phyloP scores from a whole-genome alignment of 2,329 filamentous ascomycete species.

The Rutstroemia sp. region DNA sequence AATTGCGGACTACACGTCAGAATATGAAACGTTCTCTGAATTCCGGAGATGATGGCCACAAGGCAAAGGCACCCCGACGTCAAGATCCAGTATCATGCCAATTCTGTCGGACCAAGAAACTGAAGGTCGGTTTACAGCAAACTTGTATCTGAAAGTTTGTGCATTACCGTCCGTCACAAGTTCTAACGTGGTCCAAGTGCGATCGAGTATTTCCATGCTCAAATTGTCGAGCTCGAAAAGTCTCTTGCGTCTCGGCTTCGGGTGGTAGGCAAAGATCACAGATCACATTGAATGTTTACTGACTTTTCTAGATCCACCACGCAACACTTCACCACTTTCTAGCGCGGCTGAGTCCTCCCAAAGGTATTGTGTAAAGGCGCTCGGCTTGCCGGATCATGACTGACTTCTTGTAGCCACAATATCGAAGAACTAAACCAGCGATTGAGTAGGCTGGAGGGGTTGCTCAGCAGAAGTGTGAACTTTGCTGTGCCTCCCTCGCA shows the following conservation, averaged over 20 bases:
- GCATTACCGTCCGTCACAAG: background rate
- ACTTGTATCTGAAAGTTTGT: background rate
- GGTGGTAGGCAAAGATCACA: no score
- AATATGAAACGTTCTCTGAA: constrained; percentile 1
- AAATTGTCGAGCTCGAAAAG: constrained; percentile 19
- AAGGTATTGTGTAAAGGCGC: background rate
- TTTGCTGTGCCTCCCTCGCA: background rate
- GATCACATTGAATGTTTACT: background rate
- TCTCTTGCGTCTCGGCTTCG: background rate
- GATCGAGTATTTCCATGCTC: constrained; percentile 22
- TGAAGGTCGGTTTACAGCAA: background rate
- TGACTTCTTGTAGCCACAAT: constrained; percentile 9
- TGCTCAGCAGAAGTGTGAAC: constrained; percentile 6
- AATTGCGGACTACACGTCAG: background rate
- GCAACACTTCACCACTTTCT: background rate
- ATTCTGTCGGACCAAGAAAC: constrained; percentile 21
- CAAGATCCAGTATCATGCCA: constrained; percentile 23
- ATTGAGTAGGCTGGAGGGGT: constrained; percentile 14
- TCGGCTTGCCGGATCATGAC: background rate
- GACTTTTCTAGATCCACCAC: background rate
- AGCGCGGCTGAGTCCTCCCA: background rate
- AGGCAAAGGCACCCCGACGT: constrained; percentile 10
- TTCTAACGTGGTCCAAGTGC: constrained; percentile 12
- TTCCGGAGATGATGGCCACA: background rate
- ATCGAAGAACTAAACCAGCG: constrained; percentile 16